Evolutionary conservation across 176 grass and related monocot genomes (phyloP), one percentile per base, ranked within the genome.

Genomic region (Coix lacrymajobi): DNA sequence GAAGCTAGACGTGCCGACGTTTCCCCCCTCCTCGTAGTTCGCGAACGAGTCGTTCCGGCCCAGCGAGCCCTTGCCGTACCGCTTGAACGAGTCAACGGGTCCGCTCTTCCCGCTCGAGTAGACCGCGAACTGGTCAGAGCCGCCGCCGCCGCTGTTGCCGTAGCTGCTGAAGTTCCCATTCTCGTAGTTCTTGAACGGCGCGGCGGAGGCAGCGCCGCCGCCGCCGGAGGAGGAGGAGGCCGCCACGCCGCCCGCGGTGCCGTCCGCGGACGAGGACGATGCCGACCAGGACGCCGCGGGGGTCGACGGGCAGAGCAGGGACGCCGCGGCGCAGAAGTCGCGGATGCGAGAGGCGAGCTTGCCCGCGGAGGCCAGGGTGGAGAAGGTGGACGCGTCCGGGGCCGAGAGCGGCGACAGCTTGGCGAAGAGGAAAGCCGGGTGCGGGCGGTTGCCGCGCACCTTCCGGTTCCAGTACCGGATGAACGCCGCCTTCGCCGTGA

Each of bases 401-500:
- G 88, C 81, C 24, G 91, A 87, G 4, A 90, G 88, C 41, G 91
- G 91, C 17, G 91, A 93, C 30, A 93, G 81, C 78, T 87, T 87
- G 67, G 88, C 75, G 78, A 93, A 78, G 81, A 93, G 51, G 81
- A 93, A 93, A 14, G 81, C 69, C 4, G 91, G 91, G 88, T 90
- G 91, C 11, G 81, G 91, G 0, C 66, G 63, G 62, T 82, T 83
- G 81, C 86, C 79, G 63, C 61, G 81, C 40, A 93, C 76, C 52
- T 85, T 90, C 13, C 91, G 75, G 81, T 90, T 93, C 91, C 91
- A 93, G 88, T 93, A 93, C n/a, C 91, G 81, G 57, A 93, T 82
- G 57, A 87, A 84, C 25, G 88, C 88, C 61, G 88, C 88, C 78
- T 84, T 83, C 14, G 85, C 82, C 48, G 91, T 93, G 76, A 93